phyloP scores from a whole-genome alignment of 2,329 filamentous ascomycete species.

The Fusarium sp. region DNA sequence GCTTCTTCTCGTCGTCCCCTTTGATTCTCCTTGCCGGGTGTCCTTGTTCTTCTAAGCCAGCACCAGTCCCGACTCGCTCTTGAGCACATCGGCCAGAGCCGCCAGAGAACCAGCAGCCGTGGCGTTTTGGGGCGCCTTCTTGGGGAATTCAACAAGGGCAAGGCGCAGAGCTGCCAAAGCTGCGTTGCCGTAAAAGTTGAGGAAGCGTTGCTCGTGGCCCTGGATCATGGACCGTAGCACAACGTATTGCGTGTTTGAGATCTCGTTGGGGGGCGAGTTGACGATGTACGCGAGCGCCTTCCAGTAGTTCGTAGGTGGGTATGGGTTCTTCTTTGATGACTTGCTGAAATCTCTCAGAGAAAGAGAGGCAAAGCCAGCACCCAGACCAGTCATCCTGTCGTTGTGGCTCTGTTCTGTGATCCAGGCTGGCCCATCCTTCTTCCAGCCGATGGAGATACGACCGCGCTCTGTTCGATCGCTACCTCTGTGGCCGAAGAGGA shows the following conservation, averaged over 20 bases:
- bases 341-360: slow-evolving; percentile 82
- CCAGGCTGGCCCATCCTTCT: slow-evolving; percentile 65
- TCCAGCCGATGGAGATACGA: slow-evolving; percentile 75
- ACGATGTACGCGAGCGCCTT: slow-evolving; percentile 75
- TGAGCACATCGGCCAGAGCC: slow-evolving; percentile 63
- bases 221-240: slow-evolving; percentile 76
- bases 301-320: slow-evolving; percentile 85
- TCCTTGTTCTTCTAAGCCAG: slow-evolving; percentile 48
- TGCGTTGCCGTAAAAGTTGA: slow-evolving; percentile 80
- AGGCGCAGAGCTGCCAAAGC: slow-evolving; percentile 74
- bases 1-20: background rate
- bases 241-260: slow-evolving; percentile 76
- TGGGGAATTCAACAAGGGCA: slow-evolving; percentile 77
- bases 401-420: slow-evolving; percentile 75
- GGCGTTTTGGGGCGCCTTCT: slow-evolving; percentile 56
- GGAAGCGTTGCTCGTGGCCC: slow-evolving; percentile 75
- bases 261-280: slow-evolving; percentile 72
- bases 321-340: slow-evolving; percentile 73
- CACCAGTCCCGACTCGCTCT: slow-evolving; percentile 58
- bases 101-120: slow-evolving; percentile 60
- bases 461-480: slow-evolving; percentile 75
- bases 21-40: background rate
- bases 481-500: slow-evolving; percentile 83
- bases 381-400: slow-evolving; percentile 83
- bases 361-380: slow-evolving; percentile 82